Evolutionary conservation across 2,329 filamentous ascomycete genomes (phyloP).

Genomic region (Cadophora malorum): DNA sequence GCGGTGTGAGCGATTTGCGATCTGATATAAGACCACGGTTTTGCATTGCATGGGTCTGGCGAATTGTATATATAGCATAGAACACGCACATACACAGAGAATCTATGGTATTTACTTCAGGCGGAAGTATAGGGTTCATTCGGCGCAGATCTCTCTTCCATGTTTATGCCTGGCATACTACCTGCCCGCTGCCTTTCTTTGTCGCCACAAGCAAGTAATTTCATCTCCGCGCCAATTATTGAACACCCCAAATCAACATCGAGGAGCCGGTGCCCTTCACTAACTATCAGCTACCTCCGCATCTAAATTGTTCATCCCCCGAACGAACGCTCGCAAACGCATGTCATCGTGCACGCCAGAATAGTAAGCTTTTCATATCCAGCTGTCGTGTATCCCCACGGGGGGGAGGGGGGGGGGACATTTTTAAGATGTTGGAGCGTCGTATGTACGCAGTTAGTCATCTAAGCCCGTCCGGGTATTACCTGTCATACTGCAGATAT

Average conservation of each 20-base stretch:
- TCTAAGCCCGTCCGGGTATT: background rate
- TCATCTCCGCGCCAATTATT: too few species aligned
- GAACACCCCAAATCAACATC: too few species aligned
- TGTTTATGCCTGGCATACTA: too few species aligned
- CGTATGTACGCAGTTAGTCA: background rate
- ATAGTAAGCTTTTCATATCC: background rate
- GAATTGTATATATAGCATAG: conserved; percentile 4
- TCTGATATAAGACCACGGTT: background rate
- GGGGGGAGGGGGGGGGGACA: background rate
- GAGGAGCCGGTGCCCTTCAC: background rate
- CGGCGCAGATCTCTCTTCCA: too few species aligned
- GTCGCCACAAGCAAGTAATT: background rate
- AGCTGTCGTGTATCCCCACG: background rate
- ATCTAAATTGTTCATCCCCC: background rate
- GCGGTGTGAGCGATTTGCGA: conserved; percentile 55
- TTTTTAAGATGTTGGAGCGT: background rate
- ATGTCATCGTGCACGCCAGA: background rate
- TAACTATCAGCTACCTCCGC: background rate
- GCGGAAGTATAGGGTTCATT: background rate
- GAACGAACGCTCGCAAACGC: background rate
- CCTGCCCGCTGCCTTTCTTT: background rate
- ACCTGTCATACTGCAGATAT: background rate
- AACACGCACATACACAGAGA: background rate
- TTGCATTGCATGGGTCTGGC: background rate
- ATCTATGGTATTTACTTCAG: background rate